Evolutionary conservation across 2,329 filamentous ascomycete genomes (phyloP).

Genomic region (Taxawa tesnikishii): DNA sequence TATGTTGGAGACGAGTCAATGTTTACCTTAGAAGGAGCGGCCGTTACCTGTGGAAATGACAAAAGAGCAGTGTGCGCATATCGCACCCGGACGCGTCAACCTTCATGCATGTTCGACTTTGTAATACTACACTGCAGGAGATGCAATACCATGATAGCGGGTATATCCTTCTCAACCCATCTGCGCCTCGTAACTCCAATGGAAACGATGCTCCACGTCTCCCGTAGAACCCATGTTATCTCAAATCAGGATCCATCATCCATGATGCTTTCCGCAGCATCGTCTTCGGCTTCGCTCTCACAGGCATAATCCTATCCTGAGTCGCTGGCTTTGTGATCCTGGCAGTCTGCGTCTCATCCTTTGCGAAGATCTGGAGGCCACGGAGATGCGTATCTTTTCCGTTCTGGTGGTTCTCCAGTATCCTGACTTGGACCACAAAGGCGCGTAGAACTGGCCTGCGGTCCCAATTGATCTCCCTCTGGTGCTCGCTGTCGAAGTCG

Average conservation of each 20-base stretch:
- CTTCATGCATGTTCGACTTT: too few relatives aligned
- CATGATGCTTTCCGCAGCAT: conserved; percentile 20
- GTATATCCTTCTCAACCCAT: too few relatives aligned
- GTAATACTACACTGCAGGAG: too few relatives aligned
- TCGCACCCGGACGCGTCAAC: too few relatives aligned
- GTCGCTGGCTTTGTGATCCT: conserved; percentile 6
- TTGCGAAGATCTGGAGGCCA: conserved; percentile 73
- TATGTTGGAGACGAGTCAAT: too few relatives aligned
- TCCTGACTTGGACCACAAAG: conserved; percentile 79
- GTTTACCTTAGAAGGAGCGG: too few relatives aligned
- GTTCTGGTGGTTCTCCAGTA: conserved; percentile 96
- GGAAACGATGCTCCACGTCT: too few relatives aligned
- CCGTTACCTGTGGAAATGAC: too few relatives aligned
- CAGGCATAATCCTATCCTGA: conserved; percentile 1
- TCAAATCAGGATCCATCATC: conserved; percentile 23
- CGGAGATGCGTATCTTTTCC: conserved; percentile 97
- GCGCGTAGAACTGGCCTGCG: conserved; percentile 64
- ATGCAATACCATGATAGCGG: too few relatives aligned
- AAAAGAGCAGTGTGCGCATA: too few relatives aligned
- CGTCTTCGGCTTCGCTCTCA: conserved; percentile 12
- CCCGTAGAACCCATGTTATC: conserved; percentile 19
- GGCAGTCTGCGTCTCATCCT: conserved; percentile 20
- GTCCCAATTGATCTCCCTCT: conserved; percentile 31
- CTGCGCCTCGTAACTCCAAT: too few relatives aligned
- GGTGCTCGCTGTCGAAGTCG: conserved; percentile 16